A percentile compares a stretch with the other conserved stretches of the same genome.
phyloP scores from a whole-genome alignment of 108 stramenopile species.

The Nitzschia sp. region DNA sequence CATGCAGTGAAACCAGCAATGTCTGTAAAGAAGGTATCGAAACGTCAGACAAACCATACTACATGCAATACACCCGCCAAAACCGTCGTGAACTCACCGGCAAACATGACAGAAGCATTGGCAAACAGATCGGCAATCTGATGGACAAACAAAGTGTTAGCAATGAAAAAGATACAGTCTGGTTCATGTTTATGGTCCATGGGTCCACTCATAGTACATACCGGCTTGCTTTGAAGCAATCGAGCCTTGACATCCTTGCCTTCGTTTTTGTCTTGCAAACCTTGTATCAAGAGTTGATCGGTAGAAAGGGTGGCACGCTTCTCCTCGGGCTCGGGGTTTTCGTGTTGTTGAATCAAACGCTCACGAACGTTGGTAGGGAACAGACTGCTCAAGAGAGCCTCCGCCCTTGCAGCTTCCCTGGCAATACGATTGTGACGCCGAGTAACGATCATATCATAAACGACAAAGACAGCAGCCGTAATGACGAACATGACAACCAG shows the following conservation, averaged over 20 bases:
- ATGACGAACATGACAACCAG: constrained; percentile 20
- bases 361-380: constrained; percentile 38
- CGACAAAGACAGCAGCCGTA: constrained; percentile 21
- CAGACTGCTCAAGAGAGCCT: constrained; percentile 24
- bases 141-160: no score
- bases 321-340: constrained; percentile 11
- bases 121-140: no score
- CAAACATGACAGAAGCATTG: no score
- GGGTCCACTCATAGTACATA: no score
- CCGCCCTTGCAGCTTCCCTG: constrained; percentile 17
- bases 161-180: no score
- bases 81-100: no score
- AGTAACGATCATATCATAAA: constrained; percentile 28
- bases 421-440: constrained; percentile 18
- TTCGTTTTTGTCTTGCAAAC: no score
- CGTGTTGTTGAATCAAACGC: constrained; percentile 18
- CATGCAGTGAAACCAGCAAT: constrained; percentile 18
- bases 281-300: no score
- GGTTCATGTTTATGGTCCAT: no score
- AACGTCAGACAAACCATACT: neutral
- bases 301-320: neutral
- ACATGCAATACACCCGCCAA: no score
- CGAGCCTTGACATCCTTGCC: no score
- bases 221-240: no score
- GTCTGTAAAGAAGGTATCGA: constrained; percentile 6